These are phyloP conservation scores for Penicillium sp. DNA, from an alignment of 2,329 filamentous ascomycete genomes.

Conservation along the genomic window DNA sequence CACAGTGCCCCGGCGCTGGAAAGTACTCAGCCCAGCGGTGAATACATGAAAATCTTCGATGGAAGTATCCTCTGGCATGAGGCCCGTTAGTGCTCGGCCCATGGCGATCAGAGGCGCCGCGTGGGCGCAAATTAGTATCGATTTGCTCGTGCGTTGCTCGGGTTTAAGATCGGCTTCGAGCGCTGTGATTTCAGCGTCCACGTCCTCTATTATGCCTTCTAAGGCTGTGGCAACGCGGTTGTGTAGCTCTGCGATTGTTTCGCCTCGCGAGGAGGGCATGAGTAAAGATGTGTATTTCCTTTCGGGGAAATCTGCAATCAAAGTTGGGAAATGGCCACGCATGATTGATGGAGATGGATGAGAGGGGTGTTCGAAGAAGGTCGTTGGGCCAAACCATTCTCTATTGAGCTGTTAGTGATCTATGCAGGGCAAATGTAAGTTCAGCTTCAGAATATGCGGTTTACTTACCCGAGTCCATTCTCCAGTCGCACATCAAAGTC, in stretches of 20 bases:
- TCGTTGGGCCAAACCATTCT: slow-evolving; percentile 84
- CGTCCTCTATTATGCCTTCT: slow-evolving; percentile 65
- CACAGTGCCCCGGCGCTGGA: slow-evolving; percentile 47
- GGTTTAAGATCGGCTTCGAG: slow-evolving; percentile 50
- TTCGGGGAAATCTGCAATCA: slow-evolving; percentile 50
- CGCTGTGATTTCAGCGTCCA: slow-evolving; percentile 57
- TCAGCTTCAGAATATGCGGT: not conserved
- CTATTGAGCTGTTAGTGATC: slow-evolving; percentile 39
- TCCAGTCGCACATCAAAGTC: slow-evolving; percentile 49
- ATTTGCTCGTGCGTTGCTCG: slow-evolving; percentile 51
- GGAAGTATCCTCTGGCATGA: slow-evolving; percentile 67
- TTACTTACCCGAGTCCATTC: slow-evolving; percentile 51
- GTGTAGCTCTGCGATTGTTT: slow-evolving; percentile 76
- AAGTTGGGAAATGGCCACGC: slow-evolving; percentile 59
- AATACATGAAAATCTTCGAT: slow-evolving; percentile 81
- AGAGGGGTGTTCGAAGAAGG: slow-evolving; percentile 78
- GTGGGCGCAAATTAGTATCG: slow-evolving; percentile 81
- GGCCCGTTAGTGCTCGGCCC: slow-evolving; percentile 76
- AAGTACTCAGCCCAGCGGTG: slow-evolving; percentile 77
- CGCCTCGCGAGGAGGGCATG: slow-evolving; percentile 69
- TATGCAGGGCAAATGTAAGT: not conserved
- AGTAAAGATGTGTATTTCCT: slow-evolving; percentile 60
- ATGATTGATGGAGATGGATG: slow-evolving; percentile 67
- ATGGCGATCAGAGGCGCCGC: slow-evolving; percentile 86
- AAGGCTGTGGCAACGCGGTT: slow-evolving; percentile 71